A percentile compares a stretch with the other conserved stretches of the same genome.
Evolutionary conservation across 371 early-diverging fungal species (phyloP).

Genomic region (Haplosporangium sp.): DNA sequence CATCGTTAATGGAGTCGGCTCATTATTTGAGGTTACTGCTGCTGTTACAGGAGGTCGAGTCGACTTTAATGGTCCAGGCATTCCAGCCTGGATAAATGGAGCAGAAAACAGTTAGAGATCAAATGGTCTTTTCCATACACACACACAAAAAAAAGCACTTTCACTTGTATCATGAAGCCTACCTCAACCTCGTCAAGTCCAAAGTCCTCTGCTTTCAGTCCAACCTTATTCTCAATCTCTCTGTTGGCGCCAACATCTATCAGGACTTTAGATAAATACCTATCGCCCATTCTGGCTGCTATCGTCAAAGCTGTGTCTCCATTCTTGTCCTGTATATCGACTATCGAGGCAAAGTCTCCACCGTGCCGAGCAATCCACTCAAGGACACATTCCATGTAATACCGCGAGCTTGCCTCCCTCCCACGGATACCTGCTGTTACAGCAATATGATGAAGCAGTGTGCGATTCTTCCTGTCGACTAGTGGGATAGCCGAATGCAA

Average conservation of each 20-base stretch:
- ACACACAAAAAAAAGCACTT: not conserved
- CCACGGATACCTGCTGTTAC: slow-evolving; percentile 70
- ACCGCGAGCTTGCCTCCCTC: slow-evolving; percentile 71
- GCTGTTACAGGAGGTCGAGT: slow-evolving; percentile 6
- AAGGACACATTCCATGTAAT: slow-evolving; percentile 82
- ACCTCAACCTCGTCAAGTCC: slow-evolving; percentile 55
- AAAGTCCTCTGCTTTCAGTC: slow-evolving; percentile 74
- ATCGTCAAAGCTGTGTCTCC: slow-evolving; percentile 94
- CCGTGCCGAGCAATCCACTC: slow-evolving; percentile 59
- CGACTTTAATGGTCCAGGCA: not conserved
- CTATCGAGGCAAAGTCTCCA: slow-evolving; percentile 65
- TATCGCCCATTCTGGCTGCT: slow-evolving; percentile 81
- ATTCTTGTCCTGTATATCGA: slow-evolving; percentile 78
- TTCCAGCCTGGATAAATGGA: slow-evolving; percentile 3
- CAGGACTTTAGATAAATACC: slow-evolving; percentile 74
- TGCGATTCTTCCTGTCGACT: slow-evolving; percentile 78
- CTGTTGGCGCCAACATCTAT: slow-evolving; percentile 83
- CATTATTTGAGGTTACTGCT: not conserved
- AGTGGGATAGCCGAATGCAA: slow-evolving; percentile 73
- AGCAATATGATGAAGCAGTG: slow-evolving; percentile 90
- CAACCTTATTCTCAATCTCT: slow-evolving; percentile 77
- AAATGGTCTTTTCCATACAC: not conserved
- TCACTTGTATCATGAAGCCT: not conserved
- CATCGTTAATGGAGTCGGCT: not conserved
- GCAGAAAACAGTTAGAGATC: not conserved